Evolutionary conservation across 1,284 basidiomycete species (phyloP).

Genomic region (Termitomyces sp.): DNA sequence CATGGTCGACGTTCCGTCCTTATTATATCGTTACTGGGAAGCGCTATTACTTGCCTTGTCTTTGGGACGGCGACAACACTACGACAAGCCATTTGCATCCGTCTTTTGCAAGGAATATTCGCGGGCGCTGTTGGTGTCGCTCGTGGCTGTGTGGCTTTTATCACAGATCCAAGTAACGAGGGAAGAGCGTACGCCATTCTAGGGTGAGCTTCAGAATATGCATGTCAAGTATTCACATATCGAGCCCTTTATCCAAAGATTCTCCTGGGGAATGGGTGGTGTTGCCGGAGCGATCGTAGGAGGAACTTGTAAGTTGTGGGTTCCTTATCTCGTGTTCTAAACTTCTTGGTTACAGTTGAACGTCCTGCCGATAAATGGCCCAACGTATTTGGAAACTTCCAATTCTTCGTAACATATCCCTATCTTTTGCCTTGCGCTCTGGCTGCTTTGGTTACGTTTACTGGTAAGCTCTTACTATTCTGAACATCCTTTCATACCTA

Average conservation of each 20-base stretch:
- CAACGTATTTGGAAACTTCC: constrained; percentile 55
- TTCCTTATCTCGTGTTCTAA: neutral
- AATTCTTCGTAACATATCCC: constrained; percentile 78
- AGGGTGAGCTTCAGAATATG: constrained; percentile 44
- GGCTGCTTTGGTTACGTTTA: constrained; percentile 70
- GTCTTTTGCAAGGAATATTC: constrained; percentile 94
- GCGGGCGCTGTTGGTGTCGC: constrained; percentile 93
- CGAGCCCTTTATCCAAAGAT: constrained; percentile 34
- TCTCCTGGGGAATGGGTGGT: constrained; percentile 96
- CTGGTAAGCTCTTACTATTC: constrained; percentile 38
- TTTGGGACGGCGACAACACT: constrained; percentile 86
- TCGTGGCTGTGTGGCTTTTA: constrained; percentile 80
- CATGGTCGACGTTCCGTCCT: constrained; percentile 87
- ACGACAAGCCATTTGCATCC: constrained; percentile 80
- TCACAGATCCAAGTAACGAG: constrained; percentile 90
- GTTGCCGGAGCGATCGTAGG: constrained; percentile 85
- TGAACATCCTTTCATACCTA: constrained; percentile 13
- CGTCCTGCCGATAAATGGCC: constrained; percentile 85
- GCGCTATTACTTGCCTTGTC: constrained; percentile 69
- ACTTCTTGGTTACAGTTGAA: constrained; percentile 52
- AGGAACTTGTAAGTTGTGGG: constrained; percentile 62
- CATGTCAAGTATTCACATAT: constrained; percentile 5
- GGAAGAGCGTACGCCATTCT: constrained; percentile 91
- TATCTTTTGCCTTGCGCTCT: constrained; percentile 90
- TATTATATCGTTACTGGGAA: constrained; percentile 80